Evolutionary conservation across 2,329 filamentous ascomycete species (phyloP), one percentile per base, ranked within the genome.

Genomic region (Hymenoscyphus repandus): DNA sequence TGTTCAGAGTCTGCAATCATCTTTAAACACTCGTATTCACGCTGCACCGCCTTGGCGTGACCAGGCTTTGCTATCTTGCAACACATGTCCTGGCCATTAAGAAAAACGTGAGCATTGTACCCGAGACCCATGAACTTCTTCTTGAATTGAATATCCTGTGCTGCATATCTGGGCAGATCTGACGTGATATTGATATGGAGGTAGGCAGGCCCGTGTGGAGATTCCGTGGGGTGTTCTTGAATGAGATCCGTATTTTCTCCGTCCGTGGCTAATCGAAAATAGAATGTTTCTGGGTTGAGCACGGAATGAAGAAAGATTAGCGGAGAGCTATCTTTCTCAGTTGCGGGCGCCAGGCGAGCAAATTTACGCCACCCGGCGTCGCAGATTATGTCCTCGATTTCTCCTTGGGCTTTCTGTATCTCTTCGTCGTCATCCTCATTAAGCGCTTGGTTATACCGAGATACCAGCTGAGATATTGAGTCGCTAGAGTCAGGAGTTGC

Each of bases 11-110:
- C 31, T 13, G 38, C 44, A 33, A 59, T 56, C 40, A 48, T 42
- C 22, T 27, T 11, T 27, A 59, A 47, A 39, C 49, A 53, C 10
- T 58, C 42, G 32, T 53, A 54, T 50, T 59, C 57, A 9, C 53
- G 48, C 49, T 58, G 52, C 22, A 59, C 48, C 20, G 51, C 55
- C 40, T 47, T 18, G 11, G 17, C 32, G 32, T 37, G 4, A 36
- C 10, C 18, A 42, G 17, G 33, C 40, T 6, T 45, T 30, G 18
- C 11, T 30, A 58, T 50, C 53, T 58, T 59, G 47, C 51, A 59
- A 34, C 49, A 58, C 45, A 54, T 54, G n/a, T 52, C 53, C 33
- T 41, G 40, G 13, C 46, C 49, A 6, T 51, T 34, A n/a, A 54
- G 30, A 37, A 37, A 45, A 3, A 58, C 57, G 43, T 31, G 9